Conservation (phyloP, 1,139 yeast species). For the Geotrichum klebahnii region DNA sequence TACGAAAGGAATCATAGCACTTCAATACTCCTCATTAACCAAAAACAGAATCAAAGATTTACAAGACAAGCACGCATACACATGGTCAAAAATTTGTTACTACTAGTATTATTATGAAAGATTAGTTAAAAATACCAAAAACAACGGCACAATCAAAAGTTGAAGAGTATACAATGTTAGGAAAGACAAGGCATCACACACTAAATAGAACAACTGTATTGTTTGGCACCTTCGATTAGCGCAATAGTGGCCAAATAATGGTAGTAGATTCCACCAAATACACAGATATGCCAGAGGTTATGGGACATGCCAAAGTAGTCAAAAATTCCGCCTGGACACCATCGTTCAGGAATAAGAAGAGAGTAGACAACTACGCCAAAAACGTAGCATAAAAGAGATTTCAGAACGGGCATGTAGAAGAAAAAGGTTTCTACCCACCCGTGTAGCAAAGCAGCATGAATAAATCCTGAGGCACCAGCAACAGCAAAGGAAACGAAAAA, state of each 20-base stretch:
- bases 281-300: slow-evolving; percentile 91
- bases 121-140: neutral
- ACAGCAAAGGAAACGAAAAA: slow-evolving; percentile 78
- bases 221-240: slow-evolving; percentile 52
- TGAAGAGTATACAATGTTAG: neutral
- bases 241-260: slow-evolving; percentile 75
- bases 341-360: slow-evolving; percentile 82
- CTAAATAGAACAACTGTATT: slow-evolving; percentile 30
- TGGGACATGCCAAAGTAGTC: slow-evolving; percentile 85
- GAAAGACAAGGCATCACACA: neutral
- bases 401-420: slow-evolving; percentile 59
- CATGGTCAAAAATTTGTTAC: neutral
- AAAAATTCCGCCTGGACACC: slow-evolving; percentile 52
- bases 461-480: slow-evolving; percentile 64
- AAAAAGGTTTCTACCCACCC: slow-evolving; percentile 52
- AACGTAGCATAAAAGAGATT: slow-evolving; percentile 69
- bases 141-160: neutral
- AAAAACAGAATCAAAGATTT: neutral
- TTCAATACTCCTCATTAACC: neutral
- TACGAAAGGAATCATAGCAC: slow-evolving; percentile 1
- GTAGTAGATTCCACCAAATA: slow-evolving; percentile 78
- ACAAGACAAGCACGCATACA: neutral
- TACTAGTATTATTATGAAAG: neutral
- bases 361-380: slow-evolving; percentile 87
- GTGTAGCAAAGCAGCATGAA: slow-evolving; percentile 53